Base-by-base conservation (phyloP, 352 stramenopile genomes). In the Pythium oligandrum region DNA sequence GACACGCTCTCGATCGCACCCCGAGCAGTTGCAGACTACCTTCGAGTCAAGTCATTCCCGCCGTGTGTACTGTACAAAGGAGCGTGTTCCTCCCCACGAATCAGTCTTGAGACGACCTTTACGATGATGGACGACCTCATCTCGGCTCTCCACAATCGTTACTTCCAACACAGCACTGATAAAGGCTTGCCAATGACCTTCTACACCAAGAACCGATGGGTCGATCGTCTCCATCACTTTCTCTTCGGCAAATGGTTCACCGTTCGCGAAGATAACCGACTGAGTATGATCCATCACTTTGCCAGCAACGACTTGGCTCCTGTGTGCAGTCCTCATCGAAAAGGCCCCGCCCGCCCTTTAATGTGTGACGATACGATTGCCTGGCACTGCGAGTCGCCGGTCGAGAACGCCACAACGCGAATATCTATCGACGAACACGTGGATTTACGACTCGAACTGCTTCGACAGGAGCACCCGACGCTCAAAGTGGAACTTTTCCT, bases 71-170 rank as follows among this genome's bases (percentile, higher is more conserved):
- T 61, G 5, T 61, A 66, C 17, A 40, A 10, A 35, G 40, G 35
- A 35, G 5, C 4, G 2, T 66, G 59, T 43, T 5, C 9, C 9
- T 32, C 32, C 2, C 3, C 6, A 9, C 30, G n/a, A 10, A 30
- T 66, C 1, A 4, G 42, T 5, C 9, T 46, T 4, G 32, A 12
- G 34, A 66, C 48, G 3, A 26, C 51, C 30, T 66, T 66, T 36
- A 12, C 40, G n/a, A 66, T 66, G 59, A 33, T 58, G n/a, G 48
- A 66, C 31, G 52, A 43, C 11, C 49, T 66, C 17, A 31, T 61
- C 4, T 47, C 52, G 0, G 30, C 42, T 3, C 35, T 66, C 30
- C 2, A 57, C 8, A 5, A 33, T 2, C 2, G 9, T 26, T 52
- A 45, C 34, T 65, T 63, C 11, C 43, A 17, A 9, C 43, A 9